Evolutionary conservation across 257 asterid species (phyloP).

Genomic region (Petunia axillaris): DNA sequence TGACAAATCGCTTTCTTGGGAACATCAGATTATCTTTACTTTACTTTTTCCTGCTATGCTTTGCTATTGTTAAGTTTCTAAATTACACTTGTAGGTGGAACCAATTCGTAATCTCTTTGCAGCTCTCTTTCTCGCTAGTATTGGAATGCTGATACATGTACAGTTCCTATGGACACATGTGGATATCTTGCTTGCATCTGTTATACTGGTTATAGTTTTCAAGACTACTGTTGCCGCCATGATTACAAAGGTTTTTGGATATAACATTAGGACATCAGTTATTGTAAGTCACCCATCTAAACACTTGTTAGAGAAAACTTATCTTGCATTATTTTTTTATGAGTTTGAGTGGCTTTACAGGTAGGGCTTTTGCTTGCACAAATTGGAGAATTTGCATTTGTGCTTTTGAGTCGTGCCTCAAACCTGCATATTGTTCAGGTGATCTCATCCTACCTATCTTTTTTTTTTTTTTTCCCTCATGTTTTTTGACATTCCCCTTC

Average conservation of each 20-base stretch:
- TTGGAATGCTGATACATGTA: conserved; percentile 93
- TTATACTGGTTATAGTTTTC: conserved; percentile 77
- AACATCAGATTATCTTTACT: background rate
- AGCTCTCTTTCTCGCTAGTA: conserved; percentile 94
- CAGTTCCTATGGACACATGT: conserved; percentile 97
- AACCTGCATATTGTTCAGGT: conserved; percentile 87
- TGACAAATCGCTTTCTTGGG: background rate
- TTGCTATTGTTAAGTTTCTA: background rate
- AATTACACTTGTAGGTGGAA: conserved; percentile 70
- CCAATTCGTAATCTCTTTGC: conserved; percentile 96
- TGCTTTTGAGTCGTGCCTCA: conserved; percentile 93
- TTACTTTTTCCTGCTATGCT: background rate
- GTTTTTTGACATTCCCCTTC: background rate
- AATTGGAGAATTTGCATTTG: conserved; percentile 97
- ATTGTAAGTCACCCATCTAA: conserved; percentile 54
- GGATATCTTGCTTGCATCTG: conserved; percentile 94
- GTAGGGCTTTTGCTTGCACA: conserved; percentile 92
- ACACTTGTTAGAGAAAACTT: conserved; percentile 15
- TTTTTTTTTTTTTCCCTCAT: background rate
- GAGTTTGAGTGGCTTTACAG: conserved; percentile 40
- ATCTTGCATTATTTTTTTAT: conserved; percentile 27
- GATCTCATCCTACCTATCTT: conserved; percentile 31
- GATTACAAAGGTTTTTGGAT: conserved; percentile 76
- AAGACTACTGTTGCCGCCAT: conserved; percentile 79
- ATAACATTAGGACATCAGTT: conserved; percentile 71